Percentiles rank a stretch among this genome's conserved stretches.
These are phyloP conservation scores for Aspergillus caelatus DNA, from an alignment of 2,329 filamentous ascomycete genomes.

Conservation along the genomic window DNA sequence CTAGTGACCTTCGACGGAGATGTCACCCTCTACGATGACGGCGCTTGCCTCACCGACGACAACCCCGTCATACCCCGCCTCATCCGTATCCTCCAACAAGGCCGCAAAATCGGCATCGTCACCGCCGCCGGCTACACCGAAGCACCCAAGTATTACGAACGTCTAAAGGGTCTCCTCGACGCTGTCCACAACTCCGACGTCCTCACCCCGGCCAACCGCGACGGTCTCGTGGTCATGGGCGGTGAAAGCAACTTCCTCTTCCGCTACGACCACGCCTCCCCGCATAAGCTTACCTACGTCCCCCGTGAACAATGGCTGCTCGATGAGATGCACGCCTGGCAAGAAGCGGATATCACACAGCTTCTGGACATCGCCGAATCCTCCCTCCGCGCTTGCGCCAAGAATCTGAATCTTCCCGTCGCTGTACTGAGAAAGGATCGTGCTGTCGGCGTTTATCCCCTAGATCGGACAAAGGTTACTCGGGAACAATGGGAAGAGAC, in stretches of 20 bases:
- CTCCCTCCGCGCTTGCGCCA: conserved; percentile 79
- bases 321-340: conserved; percentile 56
- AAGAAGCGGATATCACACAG: conserved; percentile 69
- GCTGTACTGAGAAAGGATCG: conserved; percentile 84
- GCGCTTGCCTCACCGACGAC: conserved; percentile 71
- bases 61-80: conserved; percentile 76
- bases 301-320: conserved; percentile 61
- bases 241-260: conserved; percentile 97
- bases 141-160: conserved; percentile 80
- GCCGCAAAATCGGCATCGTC: conserved; percentile 89
- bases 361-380: conserved; percentile 89
- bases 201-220: conserved; percentile 68
- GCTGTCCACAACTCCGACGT: conserved; percentile 66
- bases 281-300: conserved; percentile 69
- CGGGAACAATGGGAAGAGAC: conserved; percentile 94
- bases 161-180: conserved; percentile 83
- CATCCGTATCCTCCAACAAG: conserved; percentile 71
- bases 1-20: conserved; percentile 97
- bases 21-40: conserved; percentile 93
- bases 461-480: conserved; percentile 68
- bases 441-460: conserved; percentile 75
- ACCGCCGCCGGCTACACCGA: conserved; percentile 95
- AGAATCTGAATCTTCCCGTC: conserved; percentile 77
- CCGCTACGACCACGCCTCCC: conserved; percentile 67
- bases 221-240: conserved; percentile 86